Base-by-base conservation (phyloP, 2,329 filamentous ascomycete species). In the Colletotrichum coccodes region DNA sequence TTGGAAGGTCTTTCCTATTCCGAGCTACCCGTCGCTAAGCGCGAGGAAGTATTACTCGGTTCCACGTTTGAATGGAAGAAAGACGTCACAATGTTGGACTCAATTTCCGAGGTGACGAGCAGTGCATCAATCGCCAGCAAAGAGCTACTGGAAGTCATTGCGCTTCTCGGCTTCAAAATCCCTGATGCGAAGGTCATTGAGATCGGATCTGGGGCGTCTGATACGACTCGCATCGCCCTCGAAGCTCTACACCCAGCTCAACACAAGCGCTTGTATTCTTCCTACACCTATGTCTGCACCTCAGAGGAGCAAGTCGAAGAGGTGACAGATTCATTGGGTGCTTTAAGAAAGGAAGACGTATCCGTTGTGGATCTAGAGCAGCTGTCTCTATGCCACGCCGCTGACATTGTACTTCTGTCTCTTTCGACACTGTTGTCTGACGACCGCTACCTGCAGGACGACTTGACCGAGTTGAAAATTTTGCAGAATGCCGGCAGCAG, bases 1-100 rank as follows among this genome's bases (percentile, higher is more conserved):
- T 12, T 66, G 14, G 63, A 66, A 21, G 63, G 63, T 14, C 49
- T 66, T 3, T 66, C 57, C 3, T 66, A 61, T 26, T 60, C 63
- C 3, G 57, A 66, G 49, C 30, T 66, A 8, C 63, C 63, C 0
- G 47, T 60, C 8, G 56, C 63, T 12, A 66, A 66, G 57, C 63
- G 57, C 1, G 47, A 56, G 30, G 63, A 66, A 7, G 47, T 60
- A 6, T 32, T 50, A 3, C 63, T 66, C n/a, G 63, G 63, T 1
- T 61, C 57, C 9, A 60, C 49, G 18, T 66, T 66, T 21, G 63
- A 66, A 32, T 66, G 63, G 63, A 61, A 54, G 1, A 18, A 46
- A 8, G 63, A 66, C 11, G 47, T 60, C 16, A 56, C 63, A 1
- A 60, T 66, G 47, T 3, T 60, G 2, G 49, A 56, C n/a, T 61